Evolutionary conservation across 805 yeast species (phyloP).

Genomic region (Yamadazyma ubonensis): DNA sequence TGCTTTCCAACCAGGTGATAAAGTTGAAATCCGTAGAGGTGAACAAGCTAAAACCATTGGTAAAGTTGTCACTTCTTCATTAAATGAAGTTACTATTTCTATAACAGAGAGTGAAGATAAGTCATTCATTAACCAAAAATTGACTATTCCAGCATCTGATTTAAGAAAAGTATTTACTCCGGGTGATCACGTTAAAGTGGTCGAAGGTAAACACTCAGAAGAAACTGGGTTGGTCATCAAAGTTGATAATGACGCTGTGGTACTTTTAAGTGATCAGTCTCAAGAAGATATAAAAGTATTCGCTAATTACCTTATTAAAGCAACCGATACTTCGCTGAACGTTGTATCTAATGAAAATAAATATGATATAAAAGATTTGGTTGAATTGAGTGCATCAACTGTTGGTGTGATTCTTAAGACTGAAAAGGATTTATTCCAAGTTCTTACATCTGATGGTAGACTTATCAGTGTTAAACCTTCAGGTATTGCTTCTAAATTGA

Average conservation of each 20-base stretch:
- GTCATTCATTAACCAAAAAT: slow-evolving; percentile 51
- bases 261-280: slow-evolving; percentile 85
- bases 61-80: slow-evolving; percentile 64
- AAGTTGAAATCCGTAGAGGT: slow-evolving; percentile 87
- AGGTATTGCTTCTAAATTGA: slow-evolving; percentile 77
- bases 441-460: slow-evolving; percentile 81
- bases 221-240: slow-evolving; percentile 93
- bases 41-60: slow-evolving; percentile 92
- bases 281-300: slow-evolving; percentile 88
- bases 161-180: slow-evolving; percentile 81
- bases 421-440: slow-evolving; percentile 81
- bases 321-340: slow-evolving; percentile 72
- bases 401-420: slow-evolving; percentile 90
- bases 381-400: slow-evolving; percentile 77
- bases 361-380: slow-evolving; percentile 85
- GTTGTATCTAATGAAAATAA: slow-evolving; percentile 66
- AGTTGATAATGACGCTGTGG: slow-evolving; percentile 80
- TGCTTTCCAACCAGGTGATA: slow-evolving; percentile 86
- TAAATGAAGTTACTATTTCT: slow-evolving; percentile 51
- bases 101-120: slow-evolving; percentile 57
- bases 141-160: slow-evolving; percentile 80
- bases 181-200: slow-evolving; percentile 94
- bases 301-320: slow-evolving; percentile 85
- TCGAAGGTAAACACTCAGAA: slow-evolving; percentile 87
- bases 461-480: slow-evolving; percentile 69